phyloP scores from a whole-genome alignment of 257 asterid species.

The Linderniella brevidens region DNA sequence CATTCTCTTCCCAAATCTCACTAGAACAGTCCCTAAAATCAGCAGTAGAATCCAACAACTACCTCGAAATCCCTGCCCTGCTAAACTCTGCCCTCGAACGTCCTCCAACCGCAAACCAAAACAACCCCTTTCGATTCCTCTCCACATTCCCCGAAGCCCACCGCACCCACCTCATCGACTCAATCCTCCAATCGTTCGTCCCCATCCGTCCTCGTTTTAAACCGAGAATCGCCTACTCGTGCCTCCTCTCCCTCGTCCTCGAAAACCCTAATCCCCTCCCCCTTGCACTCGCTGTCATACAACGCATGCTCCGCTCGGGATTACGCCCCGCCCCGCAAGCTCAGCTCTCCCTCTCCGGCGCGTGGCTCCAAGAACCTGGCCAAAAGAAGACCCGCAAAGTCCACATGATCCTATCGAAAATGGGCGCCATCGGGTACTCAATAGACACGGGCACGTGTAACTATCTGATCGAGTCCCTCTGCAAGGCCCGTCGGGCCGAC shows the following conservation, averaged over 20 bases:
- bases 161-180: slow-evolving; percentile 25
- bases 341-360: slow-evolving; percentile 38
- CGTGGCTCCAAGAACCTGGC: slow-evolving; percentile 35
- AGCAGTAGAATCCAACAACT: slow-evolving; percentile 41
- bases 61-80: slow-evolving; percentile 36
- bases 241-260: slow-evolving; percentile 47
- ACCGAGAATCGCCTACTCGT: slow-evolving; percentile 32
- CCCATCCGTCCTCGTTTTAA: slow-evolving; percentile 46
- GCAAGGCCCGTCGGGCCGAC: slow-evolving; percentile 38
- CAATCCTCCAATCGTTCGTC: slow-evolving; percentile 43
- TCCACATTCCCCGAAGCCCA: slow-evolving; percentile 23
- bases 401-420: slow-evolving; percentile 24
- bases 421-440: slow-evolving; percentile 47
- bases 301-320: slow-evolving; percentile 64
- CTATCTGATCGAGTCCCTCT: slow-evolving; percentile 52
- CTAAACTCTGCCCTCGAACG: slow-evolving; percentile 18
- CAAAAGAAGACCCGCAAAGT: slow-evolving; percentile 14
- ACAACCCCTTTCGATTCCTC: slow-evolving; percentile 53
- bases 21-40: slow-evolving; percentile 33
- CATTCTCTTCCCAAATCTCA: slow-evolving; percentile 14
- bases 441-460: slow-evolving; percentile 65
- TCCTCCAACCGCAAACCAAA: slow-evolving; percentile 12
- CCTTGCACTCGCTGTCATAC: slow-evolving; percentile 44
- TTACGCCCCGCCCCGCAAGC: slow-evolving; percentile 53
- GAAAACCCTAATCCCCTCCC: slow-evolving; percentile 44